These are phyloP conservation scores for Phialophora tarda DNA, from an alignment of 2,329 filamentous ascomycete genomes.

Conservation along the genomic window DNA sequence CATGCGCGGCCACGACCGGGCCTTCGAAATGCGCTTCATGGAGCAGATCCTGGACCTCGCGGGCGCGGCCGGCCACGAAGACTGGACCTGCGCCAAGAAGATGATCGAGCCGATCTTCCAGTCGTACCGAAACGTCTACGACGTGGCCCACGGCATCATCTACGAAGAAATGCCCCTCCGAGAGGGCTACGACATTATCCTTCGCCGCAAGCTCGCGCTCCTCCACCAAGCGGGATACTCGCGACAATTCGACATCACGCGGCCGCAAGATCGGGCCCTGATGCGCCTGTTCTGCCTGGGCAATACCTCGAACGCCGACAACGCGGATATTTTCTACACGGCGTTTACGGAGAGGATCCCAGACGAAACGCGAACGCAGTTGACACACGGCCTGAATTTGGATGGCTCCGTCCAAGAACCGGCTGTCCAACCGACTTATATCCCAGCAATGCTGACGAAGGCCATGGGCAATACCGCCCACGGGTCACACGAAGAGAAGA, in stretches of 20 bases:
- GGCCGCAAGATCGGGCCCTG: slow-evolving; percentile 42
- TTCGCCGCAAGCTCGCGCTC: slow-evolving; percentile 39
- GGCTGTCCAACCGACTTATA: slow-evolving; percentile 48
- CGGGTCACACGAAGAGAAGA: slow-evolving; percentile 22
- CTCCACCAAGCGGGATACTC: slow-evolving; percentile 40
- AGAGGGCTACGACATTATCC: slow-evolving; percentile 44
- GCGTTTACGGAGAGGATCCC: slow-evolving; percentile 41
- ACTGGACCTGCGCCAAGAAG: slow-evolving; percentile 39
- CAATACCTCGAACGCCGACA: slow-evolving; percentile 39
- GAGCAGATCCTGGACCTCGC: slow-evolving; percentile 49
- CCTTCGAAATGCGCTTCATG: slow-evolving; percentile 46
- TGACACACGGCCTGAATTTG: slow-evolving; percentile 44
- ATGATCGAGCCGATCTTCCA: slow-evolving; percentile 45
- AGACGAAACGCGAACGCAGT: slow-evolving; percentile 22
- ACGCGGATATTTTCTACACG: slow-evolving; percentile 41
- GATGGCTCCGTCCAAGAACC: slow-evolving; percentile 43
- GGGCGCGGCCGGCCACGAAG: slow-evolving; percentile 44
- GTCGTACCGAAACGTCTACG: slow-evolving; percentile 41
- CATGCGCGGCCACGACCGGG: slow-evolving; percentile 40
- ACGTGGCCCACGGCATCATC: slow-evolving; percentile 42
- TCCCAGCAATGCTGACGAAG: slow-evolving; percentile 45
- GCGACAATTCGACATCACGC: slow-evolving; percentile 37
- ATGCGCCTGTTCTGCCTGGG: slow-evolving; percentile 48
- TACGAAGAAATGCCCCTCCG: slow-evolving; percentile 30
- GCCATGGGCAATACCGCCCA: slow-evolving; percentile 27